Evolutionary conservation across 768 basidiomycete genomes (phyloP).

Genomic region (Lentinula raphanica): DNA sequence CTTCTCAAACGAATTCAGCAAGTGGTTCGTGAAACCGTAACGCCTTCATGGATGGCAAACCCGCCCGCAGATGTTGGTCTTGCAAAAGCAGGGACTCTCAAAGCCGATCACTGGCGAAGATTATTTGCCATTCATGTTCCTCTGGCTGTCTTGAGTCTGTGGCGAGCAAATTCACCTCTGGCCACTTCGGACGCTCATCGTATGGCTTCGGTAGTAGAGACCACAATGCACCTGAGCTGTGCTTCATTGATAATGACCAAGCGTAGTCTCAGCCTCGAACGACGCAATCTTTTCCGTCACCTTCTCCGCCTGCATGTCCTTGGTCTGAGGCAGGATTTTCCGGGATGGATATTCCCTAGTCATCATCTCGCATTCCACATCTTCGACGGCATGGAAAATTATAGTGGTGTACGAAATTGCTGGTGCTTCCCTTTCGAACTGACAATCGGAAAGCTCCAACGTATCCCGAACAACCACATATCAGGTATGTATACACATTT

Average conservation of each 20-base stretch:
- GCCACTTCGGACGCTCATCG: not conserved
- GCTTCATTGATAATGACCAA: not conserved
- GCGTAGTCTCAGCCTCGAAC: not conserved
- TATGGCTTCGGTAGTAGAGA: slow-evolving; percentile 1
- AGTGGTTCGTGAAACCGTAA: not conserved
- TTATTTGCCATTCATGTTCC: slow-evolving; percentile 16
- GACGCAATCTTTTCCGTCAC: not conserved
- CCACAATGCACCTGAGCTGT: not conserved
- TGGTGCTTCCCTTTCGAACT: slow-evolving; percentile 22
- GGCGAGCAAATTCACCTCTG: slow-evolving; percentile 5
- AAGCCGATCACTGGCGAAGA: slow-evolving; percentile 20
- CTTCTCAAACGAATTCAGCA: not conserved
- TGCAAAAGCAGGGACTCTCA: slow-evolving; percentile 16
- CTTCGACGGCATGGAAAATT: slow-evolving; percentile 11
- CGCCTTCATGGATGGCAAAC: slow-evolving; percentile 6
- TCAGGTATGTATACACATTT: slow-evolving; percentile 9
- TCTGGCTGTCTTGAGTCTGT: slow-evolving; percentile 17
- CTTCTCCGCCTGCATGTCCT: slow-evolving; percentile 8
- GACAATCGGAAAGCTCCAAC: slow-evolving; percentile 18
- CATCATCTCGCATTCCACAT: slow-evolving; percentile 12
- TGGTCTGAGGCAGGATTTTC: slow-evolving; percentile 5
- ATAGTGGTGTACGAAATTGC: slow-evolving; percentile 15
- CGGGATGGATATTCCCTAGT: slow-evolving; percentile 8
- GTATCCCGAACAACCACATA: slow-evolving; percentile 18
- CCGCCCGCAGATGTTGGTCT: slow-evolving; percentile 11